Conservation (phyloP, 805 yeast genomes). For the Nakazawaea peltata region DNA sequence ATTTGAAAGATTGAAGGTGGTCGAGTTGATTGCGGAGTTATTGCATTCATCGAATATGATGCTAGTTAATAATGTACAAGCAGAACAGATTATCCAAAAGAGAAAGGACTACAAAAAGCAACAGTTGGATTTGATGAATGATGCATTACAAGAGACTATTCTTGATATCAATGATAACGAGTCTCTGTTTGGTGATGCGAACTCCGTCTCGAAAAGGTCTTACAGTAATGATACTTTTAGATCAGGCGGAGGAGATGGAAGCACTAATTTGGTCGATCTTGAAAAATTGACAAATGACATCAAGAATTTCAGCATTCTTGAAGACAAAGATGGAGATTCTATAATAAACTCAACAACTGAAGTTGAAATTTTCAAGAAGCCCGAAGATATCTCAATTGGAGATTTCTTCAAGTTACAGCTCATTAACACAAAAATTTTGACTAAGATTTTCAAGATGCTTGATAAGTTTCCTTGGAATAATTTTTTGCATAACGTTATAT, state of each 20-base stretch:
- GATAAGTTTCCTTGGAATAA: slow-evolving; percentile 93
- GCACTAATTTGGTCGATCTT: slow-evolving; percentile 17
- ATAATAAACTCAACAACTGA: slow-evolving; percentile 12
- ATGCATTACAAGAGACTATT: slow-evolving; percentile 25
- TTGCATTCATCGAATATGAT: slow-evolving; percentile 96
- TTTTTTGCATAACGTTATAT: slow-evolving; percentile 92
- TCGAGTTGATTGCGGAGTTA: slow-evolving; percentile 88
- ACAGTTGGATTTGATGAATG: slow-evolving; percentile 30
- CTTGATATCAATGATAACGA: slow-evolving; percentile 12
- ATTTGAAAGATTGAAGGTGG: slow-evolving; percentile 79
- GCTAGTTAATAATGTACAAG: slow-evolving; percentile 67
- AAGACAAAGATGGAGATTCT: slow-evolving; percentile 2
- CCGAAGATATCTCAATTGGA: slow-evolving; percentile 44
- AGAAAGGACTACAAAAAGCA: slow-evolving; percentile 66
- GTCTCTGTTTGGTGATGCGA: too few species aligned
- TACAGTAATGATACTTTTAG: slow-evolving; percentile 6
- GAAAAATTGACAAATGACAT: slow-evolving; percentile 30
- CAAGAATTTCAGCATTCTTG: slow-evolving; percentile 3
- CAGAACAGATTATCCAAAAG: slow-evolving; percentile 56
- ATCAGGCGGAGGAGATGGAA: slow-evolving; percentile 19
- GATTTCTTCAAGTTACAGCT: slow-evolving; percentile 77
- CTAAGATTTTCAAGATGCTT: slow-evolving; percentile 57
- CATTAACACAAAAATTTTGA: slow-evolving; percentile 59
- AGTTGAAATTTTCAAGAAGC: slow-evolving; percentile 19
- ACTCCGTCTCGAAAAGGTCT: slow-evolving; percentile 5